Evolutionary conservation across 106 monocot genomes (phyloP), one percentile per base, ranked within the genome.

Genomic region (Acanthochlamys bracteata): DNA sequence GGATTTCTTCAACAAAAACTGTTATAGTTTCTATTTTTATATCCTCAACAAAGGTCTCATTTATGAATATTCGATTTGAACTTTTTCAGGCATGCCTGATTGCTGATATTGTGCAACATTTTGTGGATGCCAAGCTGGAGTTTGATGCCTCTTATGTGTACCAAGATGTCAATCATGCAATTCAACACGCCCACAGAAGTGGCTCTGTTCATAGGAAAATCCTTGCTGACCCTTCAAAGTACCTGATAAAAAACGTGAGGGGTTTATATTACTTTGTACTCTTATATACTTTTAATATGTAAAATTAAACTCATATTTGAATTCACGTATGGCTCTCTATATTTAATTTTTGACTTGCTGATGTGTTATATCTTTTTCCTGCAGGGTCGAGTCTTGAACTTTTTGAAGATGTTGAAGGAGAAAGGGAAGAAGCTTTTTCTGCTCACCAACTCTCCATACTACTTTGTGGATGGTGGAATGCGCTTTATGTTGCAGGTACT

Each of bases 401-500:
- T 91, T 72, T 66, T 96, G 63, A 71, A 68, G 66, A 83, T 65
- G 78, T 71, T 96, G 15, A 96, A 83, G 76, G 85, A 88, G 59
- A 88, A 83, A 15, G 96, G 96, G 45, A 96, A 96, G 68, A 96
- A 88, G 56, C 73, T 96, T 58, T 96, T 96, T 70, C 71, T 96
- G 67, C 78, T 96, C 39, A 96, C 96, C 22, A 96, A 96, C 71
- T 96, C 96, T 66, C 90, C 90, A 53, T 91, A 79, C 74, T 83
- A 74, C 74, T 96, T 96, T 83, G 96, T 96, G 24, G 88, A 96
- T 74, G 96, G 90, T 19, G 96, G 96, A 52, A 96, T 96, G 96
- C 73, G 42, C 8, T 96, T 75, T 58, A 78, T 96, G 82, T 59
- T 91, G 63, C 84, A 96, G 88, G 96, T 96, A 27, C 42, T 75